phyloP scores from a whole-genome alignment of 1,284 basidiomycete species.

The Meira miltonrushii region DNA sequence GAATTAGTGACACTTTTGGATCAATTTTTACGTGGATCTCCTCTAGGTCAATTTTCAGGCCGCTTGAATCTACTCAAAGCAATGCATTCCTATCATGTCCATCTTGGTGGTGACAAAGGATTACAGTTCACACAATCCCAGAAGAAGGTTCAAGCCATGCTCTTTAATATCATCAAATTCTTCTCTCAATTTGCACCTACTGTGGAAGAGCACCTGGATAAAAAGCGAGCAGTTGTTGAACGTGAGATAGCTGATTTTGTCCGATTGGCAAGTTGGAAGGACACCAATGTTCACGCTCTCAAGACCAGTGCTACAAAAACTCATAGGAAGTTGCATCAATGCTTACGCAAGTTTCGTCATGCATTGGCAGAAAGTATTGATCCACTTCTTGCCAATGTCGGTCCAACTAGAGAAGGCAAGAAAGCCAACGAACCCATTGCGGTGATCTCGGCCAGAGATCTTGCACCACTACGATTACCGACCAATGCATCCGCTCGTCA shows the following conservation, averaged over 20 bases:
- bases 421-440: background rate
- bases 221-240: slow-evolving; percentile 67
- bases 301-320: slow-evolving; percentile 85
- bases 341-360: slow-evolving; percentile 86
- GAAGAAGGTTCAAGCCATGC: slow-evolving; percentile 56
- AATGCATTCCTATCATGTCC: slow-evolving; percentile 60
- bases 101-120: slow-evolving; percentile 25
- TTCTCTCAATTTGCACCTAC: slow-evolving; percentile 64
- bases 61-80: slow-evolving; percentile 65
- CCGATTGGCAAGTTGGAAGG: slow-evolving; percentile 96
- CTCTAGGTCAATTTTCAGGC: slow-evolving; percentile 73
- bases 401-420: slow-evolving; percentile 16
- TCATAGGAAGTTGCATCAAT: slow-evolving; percentile 86
- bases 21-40: slow-evolving; percentile 70
- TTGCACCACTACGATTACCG: background rate
- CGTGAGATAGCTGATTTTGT: slow-evolving; percentile 79
- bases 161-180: slow-evolving; percentile 66
- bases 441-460: background rate
- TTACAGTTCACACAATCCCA: slow-evolving; percentile 16
- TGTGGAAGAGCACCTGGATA: slow-evolving; percentile 59
- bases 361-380: slow-evolving; percentile 70
- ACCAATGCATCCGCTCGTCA: background rate
- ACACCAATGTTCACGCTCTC: slow-evolving; percentile 89
- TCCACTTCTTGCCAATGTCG: slow-evolving; percentile 26
- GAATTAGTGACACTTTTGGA: slow-evolving; percentile 74